A percentile compares a stretch with the other conserved stretches of the same genome.
Evolutionary conservation across 2,329 filamentous ascomycete species (phyloP).

Genomic region (Botrytis squamosa): DNA sequence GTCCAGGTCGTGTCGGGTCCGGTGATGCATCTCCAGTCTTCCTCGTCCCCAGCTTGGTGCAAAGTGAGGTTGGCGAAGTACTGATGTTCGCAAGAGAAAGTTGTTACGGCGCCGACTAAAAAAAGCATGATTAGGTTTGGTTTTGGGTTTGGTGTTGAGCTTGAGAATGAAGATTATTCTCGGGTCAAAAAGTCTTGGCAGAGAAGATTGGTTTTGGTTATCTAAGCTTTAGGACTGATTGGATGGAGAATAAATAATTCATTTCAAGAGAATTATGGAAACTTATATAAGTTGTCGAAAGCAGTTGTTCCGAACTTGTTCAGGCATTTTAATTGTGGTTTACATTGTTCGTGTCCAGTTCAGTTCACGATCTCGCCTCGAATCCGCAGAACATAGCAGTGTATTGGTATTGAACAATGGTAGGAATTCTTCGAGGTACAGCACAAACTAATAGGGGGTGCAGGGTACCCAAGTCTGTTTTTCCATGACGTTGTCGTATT

Average conservation of each 20-base stretch:
- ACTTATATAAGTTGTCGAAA: not conserved
- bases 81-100: not conserved
- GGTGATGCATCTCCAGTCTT: not conserved
- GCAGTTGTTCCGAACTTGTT: not conserved
- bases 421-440: fast-evolving
- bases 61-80: not conserved
- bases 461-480: fast-evolving
- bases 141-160: not conserved
- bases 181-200: not conserved
- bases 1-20: not conserved
- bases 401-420: not conserved
- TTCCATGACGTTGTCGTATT: not conserved
- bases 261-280: fast-evolving
- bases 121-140: not conserved
- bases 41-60: not conserved
- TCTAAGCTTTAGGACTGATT: not conserved
- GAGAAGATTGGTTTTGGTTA: not conserved
- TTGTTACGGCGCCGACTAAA: not conserved
- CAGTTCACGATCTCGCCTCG: not conserved
- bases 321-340: not conserved
- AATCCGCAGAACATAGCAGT: not conserved
- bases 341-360: not conserved
- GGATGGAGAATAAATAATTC: not conserved
- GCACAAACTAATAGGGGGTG: fast-evolving
- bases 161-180: not conserved